A percentile compares a stretch with the other conserved stretches of the same genome.
These are phyloP conservation scores for Fusarium anguioides DNA, from an alignment of 2,329 filamentous ascomycete genomes.

Conservation along the genomic window DNA sequence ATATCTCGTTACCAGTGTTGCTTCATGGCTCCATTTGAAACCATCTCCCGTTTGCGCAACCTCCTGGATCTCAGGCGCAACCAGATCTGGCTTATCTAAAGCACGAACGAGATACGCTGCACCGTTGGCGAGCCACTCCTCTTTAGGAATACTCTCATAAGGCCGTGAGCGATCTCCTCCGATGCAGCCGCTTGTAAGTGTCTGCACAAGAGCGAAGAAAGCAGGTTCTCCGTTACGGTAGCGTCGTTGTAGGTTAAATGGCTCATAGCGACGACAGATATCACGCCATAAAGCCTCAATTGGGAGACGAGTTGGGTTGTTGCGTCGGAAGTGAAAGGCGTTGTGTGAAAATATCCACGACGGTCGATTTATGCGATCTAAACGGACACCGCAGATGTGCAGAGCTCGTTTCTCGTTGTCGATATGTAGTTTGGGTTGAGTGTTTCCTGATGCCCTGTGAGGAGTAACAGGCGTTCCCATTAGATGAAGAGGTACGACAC, in stretches of 20 bases:
- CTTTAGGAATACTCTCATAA: conserved; percentile 40
- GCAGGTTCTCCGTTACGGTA: conserved; percentile 46
- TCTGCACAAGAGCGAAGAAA: conserved; percentile 51
- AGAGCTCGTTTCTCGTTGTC: conserved; percentile 40
- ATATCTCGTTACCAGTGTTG: conserved; percentile 50
- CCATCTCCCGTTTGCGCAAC: conserved; percentile 46
- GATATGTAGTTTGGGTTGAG: conserved; percentile 44
- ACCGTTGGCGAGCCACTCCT: conserved; percentile 48
- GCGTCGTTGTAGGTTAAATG: conserved; percentile 42
- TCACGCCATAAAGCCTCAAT: conserved; percentile 48
- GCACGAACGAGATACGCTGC: conserved; percentile 49
- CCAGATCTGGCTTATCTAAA: conserved; percentile 2
- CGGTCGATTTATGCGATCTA: conserved; percentile 42
- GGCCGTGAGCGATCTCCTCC: conserved; percentile 44
- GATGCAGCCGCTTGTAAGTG: conserved; percentile 50
- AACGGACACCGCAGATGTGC: conserved; percentile 44
- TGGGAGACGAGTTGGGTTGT: conserved; percentile 25
- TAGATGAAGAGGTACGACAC: conserved; percentile 48
- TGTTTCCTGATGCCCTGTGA: conserved; percentile 46
- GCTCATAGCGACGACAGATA: conserved; percentile 38
- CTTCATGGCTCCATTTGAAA: conserved; percentile 52
- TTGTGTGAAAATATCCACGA: conserved; percentile 49
- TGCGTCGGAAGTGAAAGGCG: conserved; percentile 47
- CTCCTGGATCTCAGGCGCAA: conserved; percentile 41
- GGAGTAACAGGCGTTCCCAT: conserved; percentile 48